phyloP scores from a whole-genome alignment of 176 grass and related monocot species.

The Lolium perenne region DNA sequence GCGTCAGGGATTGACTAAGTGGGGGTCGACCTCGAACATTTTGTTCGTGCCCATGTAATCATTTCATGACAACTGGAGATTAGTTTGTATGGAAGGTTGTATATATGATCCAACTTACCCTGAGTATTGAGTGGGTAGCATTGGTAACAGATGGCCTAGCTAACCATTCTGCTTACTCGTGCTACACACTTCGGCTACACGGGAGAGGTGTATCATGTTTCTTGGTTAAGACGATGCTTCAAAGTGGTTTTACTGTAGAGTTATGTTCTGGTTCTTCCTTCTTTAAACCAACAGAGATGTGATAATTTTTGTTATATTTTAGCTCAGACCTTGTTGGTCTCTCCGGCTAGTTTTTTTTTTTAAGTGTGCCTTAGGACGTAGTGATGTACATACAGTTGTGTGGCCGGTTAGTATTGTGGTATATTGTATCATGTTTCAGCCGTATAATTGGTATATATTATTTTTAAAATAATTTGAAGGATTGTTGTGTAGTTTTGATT shows the following conservation, averaged over 20 bases:
- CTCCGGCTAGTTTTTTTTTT: too few relatives aligned
- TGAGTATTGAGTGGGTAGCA: neutral
- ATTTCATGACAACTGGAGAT: neutral
- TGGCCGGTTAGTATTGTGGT: too few relatives aligned
- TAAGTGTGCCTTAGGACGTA: too few relatives aligned
- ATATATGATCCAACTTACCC: neutral
- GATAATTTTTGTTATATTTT: neutral
- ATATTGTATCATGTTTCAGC: too few relatives aligned
- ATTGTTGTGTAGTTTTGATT: neutral
- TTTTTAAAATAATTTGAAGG: neutral
- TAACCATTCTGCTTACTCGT: neutral
- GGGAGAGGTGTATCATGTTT: neutral
- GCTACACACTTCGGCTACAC: neutral
- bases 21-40: too few relatives aligned
- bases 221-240: neutral
- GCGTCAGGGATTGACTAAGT: neutral
- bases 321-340: neutral
- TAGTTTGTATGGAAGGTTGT: neutral
- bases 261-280: neutral
- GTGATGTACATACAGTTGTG: too few relatives aligned
- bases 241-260: neutral
- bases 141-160: neutral
- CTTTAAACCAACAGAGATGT: neutral
- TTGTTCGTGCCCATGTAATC: too few relatives aligned
- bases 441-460: too few relatives aligned